Base-by-base conservation (phyloP, 2,329 filamentous ascomycete species). In the Paraphoma chrysanthemicola region DNA sequence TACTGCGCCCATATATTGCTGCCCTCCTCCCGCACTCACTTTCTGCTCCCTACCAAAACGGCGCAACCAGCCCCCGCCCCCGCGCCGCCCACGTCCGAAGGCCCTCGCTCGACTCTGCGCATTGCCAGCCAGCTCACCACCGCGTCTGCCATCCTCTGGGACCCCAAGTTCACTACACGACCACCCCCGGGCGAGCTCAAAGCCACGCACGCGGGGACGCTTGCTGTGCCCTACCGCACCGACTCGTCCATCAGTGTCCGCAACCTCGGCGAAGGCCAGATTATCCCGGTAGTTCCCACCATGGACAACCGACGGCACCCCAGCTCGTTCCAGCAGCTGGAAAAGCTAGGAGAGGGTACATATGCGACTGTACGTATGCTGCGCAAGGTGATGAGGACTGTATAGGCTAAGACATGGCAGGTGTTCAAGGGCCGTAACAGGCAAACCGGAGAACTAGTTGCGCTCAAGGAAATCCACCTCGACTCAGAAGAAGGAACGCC, bases 341-440 rank as follows among this genome's bases (percentile, higher is more conserved):
- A 99, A 81, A 99, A 86, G 90, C 86, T 99, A 66, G 95, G 95
- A 72, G 95, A 99, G 83, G 95, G 95, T 59, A 99, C 95, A 31
- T 99, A 99, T 86, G 95, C 95, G 33, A 99, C 95, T 33, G 95
- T 97, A 83, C 72, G 88, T 7, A 28, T 44, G 33, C n/a, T 54
- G 43, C 36, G 56, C 39, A 44, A 44, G 55, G 33, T 6, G 33
- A 7, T 36, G 33, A 14, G 36, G 14, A 11, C 10, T 9, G 10
- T 30, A 14, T 17, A 45, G 38, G 50, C 70, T 76, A 48, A 76
- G 57, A n/a, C 39, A 59, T 41, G 45, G 30, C 71, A 97, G 93
- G 93, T 99, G 44, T 99, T 98, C 86, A 97, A 99, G 83, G 95
- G 95, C 59, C 91, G 94, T 65, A 99, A 99, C 78, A 88, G 95